These are phyloP conservation scores for Saturnispora diversa DNA, from an alignment of 805 yeast genomes.

Conservation along the genomic window DNA sequence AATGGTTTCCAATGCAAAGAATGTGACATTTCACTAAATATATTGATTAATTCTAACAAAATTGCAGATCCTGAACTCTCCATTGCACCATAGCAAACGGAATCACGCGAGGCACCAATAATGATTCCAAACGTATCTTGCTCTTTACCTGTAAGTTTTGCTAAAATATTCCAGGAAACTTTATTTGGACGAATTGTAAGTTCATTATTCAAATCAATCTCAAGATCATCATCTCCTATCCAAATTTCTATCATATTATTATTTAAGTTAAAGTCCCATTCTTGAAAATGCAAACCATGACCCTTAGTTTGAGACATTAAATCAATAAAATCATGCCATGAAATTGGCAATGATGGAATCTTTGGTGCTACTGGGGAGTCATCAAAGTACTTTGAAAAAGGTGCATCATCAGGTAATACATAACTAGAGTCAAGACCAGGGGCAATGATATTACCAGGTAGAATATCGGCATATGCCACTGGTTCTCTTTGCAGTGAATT, in stretches of 20 bases:
- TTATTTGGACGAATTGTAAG: constrained; percentile 48
- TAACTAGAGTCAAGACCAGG: constrained; percentile 57
- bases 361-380: constrained; percentile 51
- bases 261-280: constrained; percentile 30
- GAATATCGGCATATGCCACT: constrained; percentile 47
- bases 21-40: constrained; percentile 56
- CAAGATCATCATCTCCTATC: constrained; percentile 33
- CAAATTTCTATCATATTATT: constrained; percentile 32
- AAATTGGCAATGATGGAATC: constrained; percentile 70
- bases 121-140: constrained; percentile 65
- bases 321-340: constrained; percentile 58
- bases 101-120: constrained; percentile 78
- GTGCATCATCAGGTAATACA: constrained; percentile 30
- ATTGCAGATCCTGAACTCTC: constrained; percentile 71
- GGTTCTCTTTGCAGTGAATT: constrained; percentile 46
- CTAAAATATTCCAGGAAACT: constrained; percentile 70
- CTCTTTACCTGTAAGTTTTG: constrained; percentile 71
- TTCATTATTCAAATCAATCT: constrained; percentile 27
- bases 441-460: constrained; percentile 71
- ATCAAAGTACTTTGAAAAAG: constrained; percentile 34
- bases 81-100: constrained; percentile 59
- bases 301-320: constrained; percentile 33
- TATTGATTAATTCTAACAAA: constrained; percentile 59
- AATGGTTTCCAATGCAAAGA: constrained; percentile 74
- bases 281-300: constrained; percentile 31